A percentile compares a stretch with the other conserved stretches of the same genome.
These are phyloP conservation scores for Gaultheria prostrata DNA, from an alignment of 148 eudicot species.

Conservation along the genomic window DNA sequence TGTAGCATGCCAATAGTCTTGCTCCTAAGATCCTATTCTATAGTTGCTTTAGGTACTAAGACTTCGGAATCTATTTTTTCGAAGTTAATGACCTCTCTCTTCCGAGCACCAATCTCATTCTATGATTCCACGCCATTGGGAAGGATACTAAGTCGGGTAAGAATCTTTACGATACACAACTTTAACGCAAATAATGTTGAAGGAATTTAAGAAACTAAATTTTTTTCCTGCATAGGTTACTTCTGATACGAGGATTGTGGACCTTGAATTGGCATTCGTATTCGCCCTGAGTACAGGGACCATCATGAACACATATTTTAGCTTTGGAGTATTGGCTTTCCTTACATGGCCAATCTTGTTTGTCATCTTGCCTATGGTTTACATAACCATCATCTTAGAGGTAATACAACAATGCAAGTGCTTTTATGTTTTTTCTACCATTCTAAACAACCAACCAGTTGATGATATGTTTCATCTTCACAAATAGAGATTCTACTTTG, in stretches of 20 bases:
- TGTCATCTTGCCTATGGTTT: constrained; percentile 43
- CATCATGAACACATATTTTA: background rate
- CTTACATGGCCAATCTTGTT: constrained; percentile 58
- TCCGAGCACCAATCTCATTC: constrained; percentile 64
- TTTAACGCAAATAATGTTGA: background rate
- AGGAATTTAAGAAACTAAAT: background rate
- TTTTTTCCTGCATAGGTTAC: constrained; percentile 43
- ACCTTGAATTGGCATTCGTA: constrained; percentile 44
- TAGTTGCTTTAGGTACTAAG: constrained; percentile 33
- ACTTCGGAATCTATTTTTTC: constrained; percentile 48
- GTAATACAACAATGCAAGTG: constrained; percentile 24
- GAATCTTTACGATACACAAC: background rate
- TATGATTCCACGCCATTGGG: constrained; percentile 65
- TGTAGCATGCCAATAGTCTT: constrained; percentile 30
- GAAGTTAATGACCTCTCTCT: constrained; percentile 39
- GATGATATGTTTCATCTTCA: background rate
- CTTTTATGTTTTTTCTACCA: background rate
- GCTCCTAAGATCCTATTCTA: constrained; percentile 34
- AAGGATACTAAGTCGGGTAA: constrained; percentile 62
- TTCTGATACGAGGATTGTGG: constrained; percentile 46
- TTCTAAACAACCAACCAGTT: background rate
- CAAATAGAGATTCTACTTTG: constrained; percentile 49
- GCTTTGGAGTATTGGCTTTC: constrained; percentile 37
- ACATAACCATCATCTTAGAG: constrained; percentile 48
- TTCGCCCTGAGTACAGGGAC: constrained; percentile 17